Base-by-base conservation (phyloP, 2,329 filamentous ascomycete genomes). In the Colletotrichum higginsianum region DNA sequence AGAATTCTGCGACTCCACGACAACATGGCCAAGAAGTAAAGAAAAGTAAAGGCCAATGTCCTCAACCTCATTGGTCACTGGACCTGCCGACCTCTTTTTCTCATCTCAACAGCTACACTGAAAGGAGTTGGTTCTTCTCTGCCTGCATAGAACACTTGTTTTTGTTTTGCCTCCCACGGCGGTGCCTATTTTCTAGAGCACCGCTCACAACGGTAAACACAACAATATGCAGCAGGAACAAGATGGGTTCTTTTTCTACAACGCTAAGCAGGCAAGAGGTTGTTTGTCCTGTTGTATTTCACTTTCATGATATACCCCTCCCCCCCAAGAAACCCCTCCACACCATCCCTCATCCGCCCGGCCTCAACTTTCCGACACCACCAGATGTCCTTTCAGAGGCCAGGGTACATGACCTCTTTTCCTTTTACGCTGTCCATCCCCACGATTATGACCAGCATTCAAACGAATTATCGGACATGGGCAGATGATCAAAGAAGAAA, bases 1-100 rank as follows among this genome's bases (percentile, higher is more conserved):
- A 84, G 86, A 71, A 80, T 89, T 42, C 79, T 89, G 57, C 82
- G 84, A 8, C 78, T 86, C 71, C 75, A 67, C 12, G 61, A 67
- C 46, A 71, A 71, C 58, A 71, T 71, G 68, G 68, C 80, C 62
- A 78, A 78, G 63, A 74, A 74, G 40, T 75, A 75, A 69, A 49
- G 52, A 38, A 38, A 38, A 8, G 35, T 11, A 11, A 38, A 38
- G 18, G 30, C n/a, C 38, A 46, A 23, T 42, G n/a, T 16, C n/a
- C 18, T 23, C 12, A 16, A 35, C 53, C 40, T 23, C n/a, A 21
- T 40, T 16, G 35, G 53, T 23, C 7, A 15, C 21, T 21, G 35
- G 53, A 16, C 53, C 30, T 40, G 11, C 18, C 40, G 21, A 15
- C 60, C 23, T 15, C 35, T 12, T 9, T 9, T 44, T 38, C 35